phyloP scores from a whole-genome alignment of 768 basidiomycete genomes.

The Boletus rubropictus region DNA sequence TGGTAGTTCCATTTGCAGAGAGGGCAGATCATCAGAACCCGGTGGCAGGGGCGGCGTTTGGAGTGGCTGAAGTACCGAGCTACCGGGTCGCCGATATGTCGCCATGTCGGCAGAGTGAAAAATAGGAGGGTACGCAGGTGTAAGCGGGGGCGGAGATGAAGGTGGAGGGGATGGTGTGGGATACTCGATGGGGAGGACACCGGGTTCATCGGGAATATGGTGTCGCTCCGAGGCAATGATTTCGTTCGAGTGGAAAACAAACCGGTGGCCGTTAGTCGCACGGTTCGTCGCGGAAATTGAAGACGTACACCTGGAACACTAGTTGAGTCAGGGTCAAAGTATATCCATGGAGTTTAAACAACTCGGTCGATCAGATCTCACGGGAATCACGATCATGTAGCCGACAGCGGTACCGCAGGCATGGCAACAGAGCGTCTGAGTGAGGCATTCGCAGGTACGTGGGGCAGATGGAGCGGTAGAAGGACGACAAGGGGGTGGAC shows the following conservation, averaged over 20 bases:
- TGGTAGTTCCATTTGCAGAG: slow-evolving; percentile 20
- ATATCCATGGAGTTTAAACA: slow-evolving; percentile 4
- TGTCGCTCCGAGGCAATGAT: slow-evolving; percentile 57
- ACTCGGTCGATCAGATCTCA: slow-evolving; percentile 19
- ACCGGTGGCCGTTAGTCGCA: slow-evolving; percentile 78
- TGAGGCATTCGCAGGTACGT: slow-evolving; percentile 81
- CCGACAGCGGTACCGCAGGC: slow-evolving; percentile 71
- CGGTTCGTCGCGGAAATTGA: slow-evolving; percentile 63
- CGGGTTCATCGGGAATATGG: slow-evolving; percentile 59
- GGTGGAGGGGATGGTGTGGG: slow-evolving; percentile 28
- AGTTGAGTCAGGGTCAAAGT: slow-evolving; percentile 12
- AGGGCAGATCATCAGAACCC: slow-evolving; percentile 19
- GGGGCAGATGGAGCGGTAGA: slow-evolving; percentile 27
- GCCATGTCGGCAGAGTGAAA: slow-evolving; percentile 22
- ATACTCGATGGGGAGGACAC: slow-evolving; percentile 46
- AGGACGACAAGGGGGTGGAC: slow-evolving; percentile 35
- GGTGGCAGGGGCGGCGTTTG: slow-evolving; percentile 14
- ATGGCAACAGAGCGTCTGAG: slow-evolving; percentile 75
- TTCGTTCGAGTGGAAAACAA: slow-evolving; percentile 78
- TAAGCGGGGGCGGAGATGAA: slow-evolving; percentile 29
- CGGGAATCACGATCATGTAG: slow-evolving; percentile 74
- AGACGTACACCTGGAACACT: slow-evolving; percentile 70
- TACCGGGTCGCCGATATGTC: slow-evolving; percentile 18
- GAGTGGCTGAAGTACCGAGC: slow-evolving; percentile 16
- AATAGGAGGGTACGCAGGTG: slow-evolving; percentile 26